These are phyloP conservation scores for Chlorella variabilis DNA, from an alignment of 163 green algal species.

Conservation along the genomic window DNA sequence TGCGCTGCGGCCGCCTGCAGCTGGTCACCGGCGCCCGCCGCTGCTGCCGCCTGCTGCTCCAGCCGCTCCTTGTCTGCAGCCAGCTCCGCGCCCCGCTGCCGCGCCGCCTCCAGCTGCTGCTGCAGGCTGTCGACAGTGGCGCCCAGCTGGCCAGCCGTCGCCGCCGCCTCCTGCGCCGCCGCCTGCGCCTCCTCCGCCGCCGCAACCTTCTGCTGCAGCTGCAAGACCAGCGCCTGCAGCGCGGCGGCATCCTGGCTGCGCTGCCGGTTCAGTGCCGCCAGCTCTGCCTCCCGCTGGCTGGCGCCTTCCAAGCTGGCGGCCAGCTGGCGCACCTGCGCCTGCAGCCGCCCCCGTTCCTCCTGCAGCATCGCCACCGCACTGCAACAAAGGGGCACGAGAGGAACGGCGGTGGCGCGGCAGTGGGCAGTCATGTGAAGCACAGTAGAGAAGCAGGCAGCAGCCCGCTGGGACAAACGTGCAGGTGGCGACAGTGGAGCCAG, in stretches of 20 bases:
- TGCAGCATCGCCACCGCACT: conserved; percentile 28
- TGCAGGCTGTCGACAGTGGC: not conserved
- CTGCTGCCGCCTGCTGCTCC: not conserved
- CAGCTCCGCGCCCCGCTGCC: not conserved
- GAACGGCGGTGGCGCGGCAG: not conserved
- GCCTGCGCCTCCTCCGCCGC: not conserved
- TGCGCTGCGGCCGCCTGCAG: not conserved
- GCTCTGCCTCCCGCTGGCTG: not conserved
- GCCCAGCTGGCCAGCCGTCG: not conserved
- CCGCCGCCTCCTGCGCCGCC: not conserved
- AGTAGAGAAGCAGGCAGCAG: too few species aligned
- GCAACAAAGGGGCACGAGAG: not conserved
- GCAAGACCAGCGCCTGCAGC: not conserved
- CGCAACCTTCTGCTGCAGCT: not conserved
- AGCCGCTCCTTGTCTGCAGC: not conserved
- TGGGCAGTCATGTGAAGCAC: not conserved
- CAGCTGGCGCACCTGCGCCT: conserved; percentile 13
- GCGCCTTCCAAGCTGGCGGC: not conserved
- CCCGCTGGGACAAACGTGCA: too few species aligned
- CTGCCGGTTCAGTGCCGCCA: conserved; percentile 14
- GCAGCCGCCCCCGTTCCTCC: conserved; percentile 12
- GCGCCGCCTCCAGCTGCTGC: conserved; percentile 6
- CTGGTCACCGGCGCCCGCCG: not conserved
- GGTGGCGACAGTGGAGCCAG: not conserved
- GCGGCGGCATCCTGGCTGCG: not conserved